Evolutionary conservation across 306 rosid genomes (phyloP).

Genomic region (Hippophae gyantsensis): DNA sequence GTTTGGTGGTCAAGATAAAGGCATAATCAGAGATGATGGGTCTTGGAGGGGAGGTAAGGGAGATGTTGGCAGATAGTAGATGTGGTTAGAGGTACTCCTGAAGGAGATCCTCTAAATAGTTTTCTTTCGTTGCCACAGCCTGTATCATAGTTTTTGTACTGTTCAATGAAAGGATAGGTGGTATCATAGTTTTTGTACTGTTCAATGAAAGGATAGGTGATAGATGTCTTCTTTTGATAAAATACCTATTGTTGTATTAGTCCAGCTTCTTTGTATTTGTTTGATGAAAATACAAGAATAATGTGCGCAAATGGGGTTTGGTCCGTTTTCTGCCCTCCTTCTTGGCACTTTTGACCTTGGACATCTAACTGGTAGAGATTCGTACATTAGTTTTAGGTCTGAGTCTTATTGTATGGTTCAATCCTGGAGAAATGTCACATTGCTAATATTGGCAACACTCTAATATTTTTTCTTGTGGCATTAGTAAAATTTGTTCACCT

Average conservation of each 20-base stretch:
- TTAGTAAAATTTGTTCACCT: too few species aligned
- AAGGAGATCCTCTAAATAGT: constrained; percentile 29
- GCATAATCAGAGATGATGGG: constrained; percentile 51
- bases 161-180: constrained; percentile 40
- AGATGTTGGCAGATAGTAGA: constrained; percentile 66
- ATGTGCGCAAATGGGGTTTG: constrained; percentile 32
- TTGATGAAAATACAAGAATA: constrained; percentile 69
- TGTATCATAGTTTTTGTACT: constrained; percentile 49
- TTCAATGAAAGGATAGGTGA: constrained; percentile 46
- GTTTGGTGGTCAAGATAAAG: constrained; percentile 54
- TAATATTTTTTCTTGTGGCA: too few species aligned
- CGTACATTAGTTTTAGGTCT: too few species aligned
- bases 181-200: constrained; percentile 46
- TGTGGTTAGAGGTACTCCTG: constrained; percentile 17
- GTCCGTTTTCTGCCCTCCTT: background rate
- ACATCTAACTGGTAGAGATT: too few species aligned
- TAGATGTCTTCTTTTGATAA: constrained; percentile 28
- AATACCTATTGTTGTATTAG: constrained; percentile 54
- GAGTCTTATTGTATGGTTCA: too few species aligned
- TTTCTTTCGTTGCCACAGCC: constrained; percentile 35
- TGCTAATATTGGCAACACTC: too few species aligned
- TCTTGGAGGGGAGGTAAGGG: constrained; percentile 59
- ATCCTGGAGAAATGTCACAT: too few species aligned
- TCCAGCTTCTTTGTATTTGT: constrained; percentile 69
- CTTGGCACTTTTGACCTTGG: background rate